Evolutionary conservation across 1,284 basidiomycete genomes (phyloP).

Genomic region (Sutorius eximius): DNA sequence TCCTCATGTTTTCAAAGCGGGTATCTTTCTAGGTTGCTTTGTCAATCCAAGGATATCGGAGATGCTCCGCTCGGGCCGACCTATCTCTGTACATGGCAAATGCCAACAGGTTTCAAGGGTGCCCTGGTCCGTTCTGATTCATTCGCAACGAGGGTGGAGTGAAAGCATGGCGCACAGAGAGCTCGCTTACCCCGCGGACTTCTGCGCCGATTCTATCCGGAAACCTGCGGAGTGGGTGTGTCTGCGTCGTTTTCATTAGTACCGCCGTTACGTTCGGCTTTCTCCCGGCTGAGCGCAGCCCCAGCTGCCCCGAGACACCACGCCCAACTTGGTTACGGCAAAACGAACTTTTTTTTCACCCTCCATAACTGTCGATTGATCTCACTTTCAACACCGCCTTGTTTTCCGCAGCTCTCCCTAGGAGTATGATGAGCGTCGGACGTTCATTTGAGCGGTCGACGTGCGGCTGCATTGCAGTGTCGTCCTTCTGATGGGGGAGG

Average conservation of each 20-base stretch:
- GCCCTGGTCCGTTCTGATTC: not conserved
- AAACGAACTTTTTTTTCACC: not conserved
- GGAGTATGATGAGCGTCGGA: slow-evolving; percentile 5
- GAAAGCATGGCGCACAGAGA: not conserved
- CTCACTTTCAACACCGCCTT: slow-evolving; percentile 19
- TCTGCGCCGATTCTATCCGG: not conserved
- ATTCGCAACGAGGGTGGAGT: not conserved
- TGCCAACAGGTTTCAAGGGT: not conserved
- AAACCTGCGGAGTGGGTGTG: not conserved
- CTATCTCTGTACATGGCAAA: slow-evolving; percentile 2
- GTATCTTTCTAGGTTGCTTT: not conserved
- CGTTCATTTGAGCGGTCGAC: slow-evolving; percentile 6
- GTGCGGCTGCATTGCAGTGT: not conserved
- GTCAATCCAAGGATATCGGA: slow-evolving; percentile 2
- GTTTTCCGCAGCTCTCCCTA: slow-evolving; percentile 1
- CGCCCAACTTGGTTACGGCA: slow-evolving; percentile 1
- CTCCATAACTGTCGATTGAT: slow-evolving; percentile 8
- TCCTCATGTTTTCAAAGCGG: slow-evolving; percentile 6
- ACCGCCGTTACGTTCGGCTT: slow-evolving; percentile 3
- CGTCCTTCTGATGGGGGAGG: slow-evolving; percentile 6
- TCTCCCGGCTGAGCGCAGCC: not conserved
- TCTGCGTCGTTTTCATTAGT: not conserved
- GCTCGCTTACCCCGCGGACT: not conserved
- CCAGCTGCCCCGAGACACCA: not conserved
- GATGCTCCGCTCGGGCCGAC: not conserved